phyloP scores from a whole-genome alignment of 73 alveolate genomes.

The Uronychia binucleata region DNA sequence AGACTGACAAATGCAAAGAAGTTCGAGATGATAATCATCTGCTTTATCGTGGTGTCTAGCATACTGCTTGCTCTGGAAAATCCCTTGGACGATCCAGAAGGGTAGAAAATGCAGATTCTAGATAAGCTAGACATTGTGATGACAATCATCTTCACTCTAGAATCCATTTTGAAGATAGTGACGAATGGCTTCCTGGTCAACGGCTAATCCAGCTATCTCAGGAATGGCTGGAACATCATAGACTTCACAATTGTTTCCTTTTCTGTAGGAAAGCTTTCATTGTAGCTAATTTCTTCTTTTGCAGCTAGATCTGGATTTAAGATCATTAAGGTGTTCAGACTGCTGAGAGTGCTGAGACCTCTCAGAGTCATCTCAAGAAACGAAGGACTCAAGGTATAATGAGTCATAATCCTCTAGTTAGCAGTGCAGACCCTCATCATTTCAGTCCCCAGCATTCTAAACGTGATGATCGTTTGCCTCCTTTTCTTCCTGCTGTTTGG shows the following conservation, averaged over 20 bases:
- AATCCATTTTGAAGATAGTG: conserved; percentile 75
- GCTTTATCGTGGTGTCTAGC: conserved; percentile 25
- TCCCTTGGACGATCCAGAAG: conserved; percentile 52
- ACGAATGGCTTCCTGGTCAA: conserved; percentile 85
- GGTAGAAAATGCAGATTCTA: not conserved
- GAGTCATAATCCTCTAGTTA: conserved; percentile 14
- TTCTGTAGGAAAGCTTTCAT: conserved; percentile 43
- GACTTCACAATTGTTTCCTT: conserved; percentile 91
- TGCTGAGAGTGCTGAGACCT: conserved; percentile 92
- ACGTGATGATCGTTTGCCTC: conserved; percentile 49
- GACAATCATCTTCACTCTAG: conserved; percentile 79
- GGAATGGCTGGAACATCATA: conserved; percentile 89
- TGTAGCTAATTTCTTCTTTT: not conserved
- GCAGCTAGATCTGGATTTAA: conserved; percentile 5
- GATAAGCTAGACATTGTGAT: conserved; percentile 64
- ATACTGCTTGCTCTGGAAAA: conserved; percentile 56
- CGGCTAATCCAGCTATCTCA: conserved; percentile 76
- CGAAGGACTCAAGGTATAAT: conserved; percentile 49
- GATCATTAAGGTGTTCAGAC: conserved; percentile 83
- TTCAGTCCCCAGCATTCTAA: conserved; percentile 55
- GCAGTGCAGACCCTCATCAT: conserved; percentile 61
- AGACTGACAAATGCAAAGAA: conserved; percentile 13
- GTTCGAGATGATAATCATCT: conserved; percentile 23
- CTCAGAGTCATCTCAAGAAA: conserved; percentile 88
- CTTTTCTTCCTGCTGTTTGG: conserved; percentile 68